Evolutionary conservation across 2,329 filamentous ascomycete genomes (phyloP), one percentile per base, ranked within the genome.

Genomic region (Conoideocrella luteorostrata): DNA sequence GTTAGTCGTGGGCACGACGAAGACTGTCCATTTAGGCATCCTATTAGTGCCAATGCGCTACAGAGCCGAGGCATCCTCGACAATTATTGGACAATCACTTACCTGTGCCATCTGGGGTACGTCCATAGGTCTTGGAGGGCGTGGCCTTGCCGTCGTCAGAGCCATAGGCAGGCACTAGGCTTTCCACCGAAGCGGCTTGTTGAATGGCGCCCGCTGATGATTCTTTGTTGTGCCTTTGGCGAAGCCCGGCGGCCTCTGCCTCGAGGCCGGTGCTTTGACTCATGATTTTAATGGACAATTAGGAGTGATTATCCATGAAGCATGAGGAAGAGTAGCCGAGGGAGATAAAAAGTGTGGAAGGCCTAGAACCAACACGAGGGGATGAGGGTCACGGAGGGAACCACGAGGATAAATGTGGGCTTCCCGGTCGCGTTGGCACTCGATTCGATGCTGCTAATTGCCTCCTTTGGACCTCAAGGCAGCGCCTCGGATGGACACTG

Each of bases 1-100:
- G 73, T 96, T 89, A 45, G 93, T 98, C 50, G 88, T 84, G 38
- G 93, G 93, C 43, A 98, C 93, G 46, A 88, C 85, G 62, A 98
- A 98, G 57, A 95, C 93, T 97, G 58, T 32, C 3, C 5, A 17
- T 15, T 17, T 10, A 17, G 18, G 32, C 52, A 21, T 10, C 11
- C 15, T 32, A 32, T 53, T 48, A 55, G 50, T 36, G 37, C 28
- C 20, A 39, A 7, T 34, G 15, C 15, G 28, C 41, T 9, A 28
- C 29, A n/a, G 21, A n/a, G 20, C 7, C 12, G 20, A 13, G 11
- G 18, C 4, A 22, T 22, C 17, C 28, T 7, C 41, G 26, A 18
- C 30, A 20, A 41, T n/a, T n/a, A 47, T 22, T 21, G 21, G 36
- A 36, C 18, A 35, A 37, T 22, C 40, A 73, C 86, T 66, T 77